Conservation (phyloP, 208 protist genomes). For the Crithidia thermophila region DNA sequence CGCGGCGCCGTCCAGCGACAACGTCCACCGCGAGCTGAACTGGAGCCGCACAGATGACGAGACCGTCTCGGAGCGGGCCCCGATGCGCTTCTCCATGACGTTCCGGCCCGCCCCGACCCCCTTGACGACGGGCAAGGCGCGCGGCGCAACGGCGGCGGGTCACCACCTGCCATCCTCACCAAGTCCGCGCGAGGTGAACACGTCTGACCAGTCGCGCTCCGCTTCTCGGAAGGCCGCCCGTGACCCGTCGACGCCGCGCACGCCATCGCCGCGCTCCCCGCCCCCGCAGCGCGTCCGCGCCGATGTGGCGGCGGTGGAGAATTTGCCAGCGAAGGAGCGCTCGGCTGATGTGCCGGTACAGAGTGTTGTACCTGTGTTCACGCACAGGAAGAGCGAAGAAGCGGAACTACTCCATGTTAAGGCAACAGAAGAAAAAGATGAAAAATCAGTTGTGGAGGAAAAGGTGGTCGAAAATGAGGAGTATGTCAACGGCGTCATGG, state of each 20-base stretch:
- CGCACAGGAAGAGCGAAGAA: background rate
- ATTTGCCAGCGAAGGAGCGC: background rate
- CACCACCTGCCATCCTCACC: constrained; percentile 17
- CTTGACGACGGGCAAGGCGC: background rate
- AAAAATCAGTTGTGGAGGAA: too few species aligned
- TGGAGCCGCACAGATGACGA: constrained; percentile 28
- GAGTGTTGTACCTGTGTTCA: background rate
- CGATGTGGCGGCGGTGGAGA: background rate
- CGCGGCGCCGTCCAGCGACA: background rate
- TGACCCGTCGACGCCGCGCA: constrained; percentile 15
- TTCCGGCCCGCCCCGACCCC: constrained; percentile 25
- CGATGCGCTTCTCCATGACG: constrained; percentile 48
- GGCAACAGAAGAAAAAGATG: background rate
- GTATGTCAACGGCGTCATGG: background rate
- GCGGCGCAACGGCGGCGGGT: background rate
- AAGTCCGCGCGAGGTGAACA: constrained; percentile 38
- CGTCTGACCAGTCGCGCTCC: constrained; percentile 11
- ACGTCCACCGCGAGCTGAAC: constrained; percentile 31
- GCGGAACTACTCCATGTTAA: too few species aligned
- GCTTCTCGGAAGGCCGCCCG: constrained; percentile 4
- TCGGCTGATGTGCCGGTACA: constrained; percentile 20
- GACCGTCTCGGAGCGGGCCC: constrained; percentile 9
- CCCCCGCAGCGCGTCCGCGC: constrained; percentile 10
- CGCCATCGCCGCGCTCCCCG: constrained; percentile 20
- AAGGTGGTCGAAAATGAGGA: too few species aligned